These are phyloP conservation scores for Suhomyces sp. DNA, from an alignment of 805 yeast species.

Conservation along the genomic window DNA sequence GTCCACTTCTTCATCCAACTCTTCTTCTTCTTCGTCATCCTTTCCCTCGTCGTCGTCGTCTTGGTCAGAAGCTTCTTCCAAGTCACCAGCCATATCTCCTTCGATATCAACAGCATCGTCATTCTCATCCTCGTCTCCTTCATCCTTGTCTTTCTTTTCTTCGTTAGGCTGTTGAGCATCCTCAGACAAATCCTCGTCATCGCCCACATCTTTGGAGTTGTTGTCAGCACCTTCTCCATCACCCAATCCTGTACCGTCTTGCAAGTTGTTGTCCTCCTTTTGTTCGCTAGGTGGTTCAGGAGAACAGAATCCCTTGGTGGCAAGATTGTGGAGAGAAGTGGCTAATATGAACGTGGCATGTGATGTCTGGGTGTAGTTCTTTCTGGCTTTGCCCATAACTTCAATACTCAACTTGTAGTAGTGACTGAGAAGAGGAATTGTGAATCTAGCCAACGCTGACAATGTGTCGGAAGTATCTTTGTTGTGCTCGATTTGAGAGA, in stretches of 20 bases:
- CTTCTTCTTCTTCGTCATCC: slow-evolving; percentile 47
- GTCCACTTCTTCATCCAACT: slow-evolving; percentile 84
- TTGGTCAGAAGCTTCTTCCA: slow-evolving; percentile 75
- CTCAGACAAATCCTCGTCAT: slow-evolving; percentile 86
- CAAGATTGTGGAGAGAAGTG: slow-evolving; percentile 53
- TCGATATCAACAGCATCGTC: slow-evolving; percentile 92
- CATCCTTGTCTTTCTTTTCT: slow-evolving; percentile 58
- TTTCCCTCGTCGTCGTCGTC: slow-evolving; percentile 51
- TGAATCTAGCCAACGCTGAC: slow-evolving; percentile 50
- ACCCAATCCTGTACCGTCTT: slow-evolving; percentile 90
- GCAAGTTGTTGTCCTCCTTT: slow-evolving; percentile 56
- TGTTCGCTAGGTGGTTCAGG: slow-evolving; percentile 76
- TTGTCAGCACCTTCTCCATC: slow-evolving; percentile 87
- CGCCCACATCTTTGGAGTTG: slow-evolving; percentile 80
- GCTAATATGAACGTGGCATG: slow-evolving; percentile 62
- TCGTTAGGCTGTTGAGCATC: slow-evolving; percentile 71
- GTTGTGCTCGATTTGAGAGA: slow-evolving; percentile 38
- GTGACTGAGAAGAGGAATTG: slow-evolving; percentile 61
- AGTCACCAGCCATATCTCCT: slow-evolving; percentile 95
- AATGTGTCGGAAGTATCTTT: slow-evolving; percentile 34
- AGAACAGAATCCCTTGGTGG: slow-evolving; percentile 86
- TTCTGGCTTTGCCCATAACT: slow-evolving; percentile 43
- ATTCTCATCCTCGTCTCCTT: slow-evolving; percentile 59
- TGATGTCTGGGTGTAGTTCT: slow-evolving; percentile 51
- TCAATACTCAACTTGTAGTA: slow-evolving; percentile 50